Evolutionary conservation across 352 stramenopile species (phyloP).

Genomic region (Vaucheria bursata): DNA sequence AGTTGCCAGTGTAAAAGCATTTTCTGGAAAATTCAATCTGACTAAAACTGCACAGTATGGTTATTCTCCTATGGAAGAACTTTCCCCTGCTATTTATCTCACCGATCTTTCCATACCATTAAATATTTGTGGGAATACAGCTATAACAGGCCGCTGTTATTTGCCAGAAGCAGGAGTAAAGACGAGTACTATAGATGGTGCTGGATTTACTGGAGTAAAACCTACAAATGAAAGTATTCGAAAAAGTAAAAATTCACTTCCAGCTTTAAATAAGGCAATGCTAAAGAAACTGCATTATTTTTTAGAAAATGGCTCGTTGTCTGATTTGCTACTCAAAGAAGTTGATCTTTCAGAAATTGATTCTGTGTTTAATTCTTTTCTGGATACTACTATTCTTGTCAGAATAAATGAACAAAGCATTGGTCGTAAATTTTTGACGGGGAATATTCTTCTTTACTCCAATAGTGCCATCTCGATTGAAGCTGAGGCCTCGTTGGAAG

Average conservation of each 20-base stretch:
- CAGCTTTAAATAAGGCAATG: too few species aligned
- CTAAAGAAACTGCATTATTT: too few species aligned
- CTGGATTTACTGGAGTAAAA: too few species aligned
- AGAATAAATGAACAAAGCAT: background rate
- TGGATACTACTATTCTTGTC: background rate
- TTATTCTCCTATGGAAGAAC: too few species aligned
- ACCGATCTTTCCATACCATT: background rate
- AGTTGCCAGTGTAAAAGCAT: background rate
- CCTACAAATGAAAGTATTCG: too few species aligned
- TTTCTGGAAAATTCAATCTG: too few species aligned
- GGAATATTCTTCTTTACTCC: background rate
- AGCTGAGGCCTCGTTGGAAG: background rate
- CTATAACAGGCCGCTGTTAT: background rate
- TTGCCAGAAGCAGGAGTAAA: background rate
- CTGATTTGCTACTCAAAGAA: too few species aligned
- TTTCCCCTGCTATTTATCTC: background rate
- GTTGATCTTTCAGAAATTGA: too few species aligned
- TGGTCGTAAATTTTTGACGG: background rate
- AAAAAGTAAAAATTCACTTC: too few species aligned
- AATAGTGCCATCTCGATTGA: background rate
- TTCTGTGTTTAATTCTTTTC: too few species aligned
- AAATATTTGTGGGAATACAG: background rate
- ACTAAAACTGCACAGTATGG: too few species aligned
- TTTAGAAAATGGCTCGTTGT: too few species aligned
- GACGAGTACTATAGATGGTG: background rate